phyloP scores from a whole-genome alignment of 2,329 filamentous ascomycete species.

The Verticillium isaacii region DNA sequence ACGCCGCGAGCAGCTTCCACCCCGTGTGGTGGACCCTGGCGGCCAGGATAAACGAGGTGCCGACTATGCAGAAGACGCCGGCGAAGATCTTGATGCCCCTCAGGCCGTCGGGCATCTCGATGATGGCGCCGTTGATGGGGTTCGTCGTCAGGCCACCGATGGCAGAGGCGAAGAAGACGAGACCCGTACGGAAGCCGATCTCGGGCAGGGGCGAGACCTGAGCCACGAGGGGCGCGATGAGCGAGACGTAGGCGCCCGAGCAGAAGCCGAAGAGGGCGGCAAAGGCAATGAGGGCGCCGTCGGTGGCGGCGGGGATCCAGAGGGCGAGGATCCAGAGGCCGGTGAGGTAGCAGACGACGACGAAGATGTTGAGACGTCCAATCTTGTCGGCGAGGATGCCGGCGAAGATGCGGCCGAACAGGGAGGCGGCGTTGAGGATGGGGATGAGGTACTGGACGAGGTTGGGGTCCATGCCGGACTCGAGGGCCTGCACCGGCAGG shows the following conservation, averaged over 20 bases:
- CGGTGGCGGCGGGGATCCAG: slow-evolving; percentile 31
- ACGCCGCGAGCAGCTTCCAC: slow-evolving; percentile 16
- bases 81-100: slow-evolving; percentile 31
- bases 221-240: slow-evolving; percentile 39
- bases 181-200: slow-evolving; percentile 36
- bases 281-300: slow-evolving; percentile 33
- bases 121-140: slow-evolving; percentile 35
- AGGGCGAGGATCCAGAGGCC: slow-evolving; percentile 34
- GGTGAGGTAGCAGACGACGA: slow-evolving; percentile 33
- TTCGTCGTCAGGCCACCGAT: slow-evolving; percentile 46
- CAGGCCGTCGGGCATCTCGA: slow-evolving; percentile 39
- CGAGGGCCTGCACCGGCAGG: slow-evolving; percentile 35
- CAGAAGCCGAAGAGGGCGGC: slow-evolving; percentile 38
- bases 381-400: slow-evolving; percentile 37
- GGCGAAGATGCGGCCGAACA: slow-evolving; percentile 39
- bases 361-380: slow-evolving; percentile 33
- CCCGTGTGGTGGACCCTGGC: slow-evolving; percentile 21
- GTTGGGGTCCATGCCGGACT: slow-evolving; percentile 31
- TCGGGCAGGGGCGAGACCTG: slow-evolving; percentile 41
- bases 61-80: slow-evolving; percentile 23
- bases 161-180: slow-evolving; percentile 22
- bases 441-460: slow-evolving; percentile 37
- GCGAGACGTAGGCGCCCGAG: slow-evolving; percentile 36
- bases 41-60: slow-evolving; percentile 18
- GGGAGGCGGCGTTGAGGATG: slow-evolving; percentile 39